Percentiles rank a stretch among this genome's conserved stretches.
phyloP scores from a whole-genome alignment of 2,329 filamentous ascomycete species.

The Escovopsis weberi region DNA sequence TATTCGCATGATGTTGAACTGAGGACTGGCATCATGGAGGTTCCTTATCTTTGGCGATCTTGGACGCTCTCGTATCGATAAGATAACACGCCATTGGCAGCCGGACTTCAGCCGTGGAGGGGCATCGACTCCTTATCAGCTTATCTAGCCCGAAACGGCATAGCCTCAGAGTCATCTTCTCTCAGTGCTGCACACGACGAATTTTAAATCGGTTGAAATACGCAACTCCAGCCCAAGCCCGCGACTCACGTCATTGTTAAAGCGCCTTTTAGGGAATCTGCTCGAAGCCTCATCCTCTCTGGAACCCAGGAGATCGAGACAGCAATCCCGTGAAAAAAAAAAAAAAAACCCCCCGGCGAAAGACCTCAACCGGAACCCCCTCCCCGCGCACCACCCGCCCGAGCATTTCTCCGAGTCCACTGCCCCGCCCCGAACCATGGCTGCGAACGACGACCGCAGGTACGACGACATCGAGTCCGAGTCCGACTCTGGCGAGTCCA shows the following conservation, averaged over 20 bases:
- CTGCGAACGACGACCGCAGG: conserved; percentile 44
- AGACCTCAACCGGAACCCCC: neutral
- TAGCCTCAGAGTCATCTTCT: conserved; percentile 26
- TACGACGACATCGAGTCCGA: conserved; percentile 64
- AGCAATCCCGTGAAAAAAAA: no score
- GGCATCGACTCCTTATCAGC: conserved; percentile 22
- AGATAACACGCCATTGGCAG: no score
- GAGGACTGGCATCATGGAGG: no score
- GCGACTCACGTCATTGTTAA: neutral
- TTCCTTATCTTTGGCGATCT: no score
- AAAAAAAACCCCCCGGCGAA: no score
- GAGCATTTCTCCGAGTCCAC: neutral
- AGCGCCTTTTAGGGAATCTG: neutral
- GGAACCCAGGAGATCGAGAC: no score
- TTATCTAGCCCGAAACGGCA: conserved; percentile 21
- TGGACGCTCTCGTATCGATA: no score
- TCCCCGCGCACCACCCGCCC: neutral
- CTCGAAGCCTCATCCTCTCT: no score
- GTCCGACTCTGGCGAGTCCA: conserved; percentile 50
- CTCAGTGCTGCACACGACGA: conserved; percentile 25
- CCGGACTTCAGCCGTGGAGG: conserved; percentile 20
- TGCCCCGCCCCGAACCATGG: conserved; percentile 23
- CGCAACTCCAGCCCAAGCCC: conserved; percentile 6
- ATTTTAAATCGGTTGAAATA: conserved; percentile 26
- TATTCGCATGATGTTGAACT: no score